Conservation (phyloP, 352 stramenopile genomes). For the Hyaloperonospora arabidopsidis region DNA sequence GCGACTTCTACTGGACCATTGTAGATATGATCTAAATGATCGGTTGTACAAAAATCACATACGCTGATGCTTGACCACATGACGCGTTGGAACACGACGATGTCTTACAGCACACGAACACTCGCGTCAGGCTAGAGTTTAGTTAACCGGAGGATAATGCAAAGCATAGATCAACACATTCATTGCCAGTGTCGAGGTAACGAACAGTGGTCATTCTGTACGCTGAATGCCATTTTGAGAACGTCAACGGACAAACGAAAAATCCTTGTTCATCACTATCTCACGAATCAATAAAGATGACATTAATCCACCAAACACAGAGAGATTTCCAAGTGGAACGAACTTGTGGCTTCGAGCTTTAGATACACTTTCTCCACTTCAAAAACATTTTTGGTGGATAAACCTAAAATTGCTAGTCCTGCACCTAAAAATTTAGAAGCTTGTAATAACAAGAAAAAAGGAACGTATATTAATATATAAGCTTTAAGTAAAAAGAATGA, state of each 20-base stretch:
- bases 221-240: constrained; percentile 74
- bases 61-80: constrained; percentile 83
- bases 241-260: constrained; percentile 78
- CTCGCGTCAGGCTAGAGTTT: constrained; percentile 29
- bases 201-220: constrained; percentile 85
- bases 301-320: background rate
- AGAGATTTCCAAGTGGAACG: constrained; percentile 3
- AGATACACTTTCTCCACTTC: constrained; percentile 84
- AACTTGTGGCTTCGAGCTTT: constrained; percentile 56
- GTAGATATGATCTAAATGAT: constrained; percentile 85
- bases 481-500: too few species aligned
- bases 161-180: constrained; percentile 33
- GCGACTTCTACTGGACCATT: constrained; percentile 64
- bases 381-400: constrained; percentile 82
- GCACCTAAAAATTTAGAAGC: too few species aligned
- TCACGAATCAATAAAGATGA: constrained; percentile 2
- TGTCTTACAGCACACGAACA: constrained; percentile 81
- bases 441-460: too few species aligned
- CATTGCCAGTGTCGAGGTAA: constrained; percentile 67
- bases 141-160: background rate
- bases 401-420: too few species aligned
- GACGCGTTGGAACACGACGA: constrained; percentile 50
- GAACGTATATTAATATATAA: too few species aligned
- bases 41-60: constrained; percentile 84
- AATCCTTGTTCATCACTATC: constrained; percentile 70